These are phyloP conservation scores for Fusarium palustre DNA, from an alignment of 2,329 filamentous ascomycete genomes.

Conservation along the genomic window DNA sequence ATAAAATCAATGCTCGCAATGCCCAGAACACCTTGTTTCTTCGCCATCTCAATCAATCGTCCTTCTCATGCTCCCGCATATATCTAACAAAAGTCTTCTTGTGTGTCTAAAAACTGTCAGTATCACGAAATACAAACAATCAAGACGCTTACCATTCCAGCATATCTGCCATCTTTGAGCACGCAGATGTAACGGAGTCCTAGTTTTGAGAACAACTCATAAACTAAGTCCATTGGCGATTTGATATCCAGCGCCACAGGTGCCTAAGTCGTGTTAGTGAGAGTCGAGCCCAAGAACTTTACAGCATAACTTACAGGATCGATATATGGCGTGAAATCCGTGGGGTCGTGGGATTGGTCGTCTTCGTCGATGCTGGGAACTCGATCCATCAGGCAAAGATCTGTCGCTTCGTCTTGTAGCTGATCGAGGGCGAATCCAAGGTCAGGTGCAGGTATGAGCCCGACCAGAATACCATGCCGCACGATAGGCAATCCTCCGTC, in stretches of 20 bases:
- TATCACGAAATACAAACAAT: background rate
- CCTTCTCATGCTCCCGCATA: constrained; percentile 82
- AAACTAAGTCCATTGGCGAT: constrained; percentile 93
- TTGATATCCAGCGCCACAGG: constrained; percentile 89
- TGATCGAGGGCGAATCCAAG: constrained; percentile 92
- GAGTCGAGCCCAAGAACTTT: background rate
- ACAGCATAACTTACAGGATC: constrained; percentile 73
- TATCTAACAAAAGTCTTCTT: constrained; percentile 98
- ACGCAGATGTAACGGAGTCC: constrained; percentile 94
- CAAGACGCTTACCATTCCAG: constrained; percentile 79
- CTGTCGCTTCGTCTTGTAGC: constrained; percentile 78
- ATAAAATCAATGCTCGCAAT: constrained; percentile 19
- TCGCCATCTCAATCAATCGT: constrained; percentile 36
- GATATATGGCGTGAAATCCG: constrained; percentile 90
- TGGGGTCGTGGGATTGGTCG: constrained; percentile 74
- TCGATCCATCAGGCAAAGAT: constrained; percentile 84
- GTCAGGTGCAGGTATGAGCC: constrained; percentile 92
- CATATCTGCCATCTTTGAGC: constrained; percentile 83
- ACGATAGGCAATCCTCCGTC: constrained; percentile 93
- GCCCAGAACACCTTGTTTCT: constrained; percentile 15
- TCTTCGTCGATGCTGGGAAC: constrained; percentile 72
- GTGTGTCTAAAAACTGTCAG: constrained; percentile 70
- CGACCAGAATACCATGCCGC: constrained; percentile 81
- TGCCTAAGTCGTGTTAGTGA: constrained; percentile 62
- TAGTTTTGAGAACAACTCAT: constrained; percentile 95